Base-by-base conservation (phyloP, 805 yeast genomes). In the Yarrowia keelungensis region DNA sequence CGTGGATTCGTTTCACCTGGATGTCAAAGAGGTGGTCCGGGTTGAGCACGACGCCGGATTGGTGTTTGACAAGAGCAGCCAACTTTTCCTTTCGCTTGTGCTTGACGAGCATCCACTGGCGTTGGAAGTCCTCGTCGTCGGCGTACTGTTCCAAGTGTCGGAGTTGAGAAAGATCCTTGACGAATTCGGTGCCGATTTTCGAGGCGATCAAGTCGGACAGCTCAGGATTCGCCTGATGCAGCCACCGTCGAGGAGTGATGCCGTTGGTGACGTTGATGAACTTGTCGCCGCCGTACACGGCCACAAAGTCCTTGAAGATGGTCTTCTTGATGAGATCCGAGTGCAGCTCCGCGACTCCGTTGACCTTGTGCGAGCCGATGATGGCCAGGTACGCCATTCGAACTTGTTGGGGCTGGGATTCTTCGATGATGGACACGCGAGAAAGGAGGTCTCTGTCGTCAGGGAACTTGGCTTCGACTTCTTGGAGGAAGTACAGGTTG, bases 171-270 rank as follows among this genome's bases (percentile, higher is more conserved):
- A 92, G 85, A 74, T 90, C 85, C 72, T 86, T 86, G 78, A 92
- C 81, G 77, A 81, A 92, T 26, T 85, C 86, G 59, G 50, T 56
- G 70, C 88, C 86, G 67, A 92, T 82, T 73, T 87, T 87, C 65
- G 86, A 83, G 51, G 90, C 84, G 76, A 93, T 93, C 73, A 92
- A 83, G n/a, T 79, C 81, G 16, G 95, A 85, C 74, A 92, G 82
- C 72, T 82, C 83, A 11, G 98, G 97, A 79, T 92, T 93, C 64
- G 97, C 97, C 81, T 92, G 97, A 77, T 87, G 88, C 76, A 92
- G 85, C 98, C 98, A 92, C 81, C 98, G 88, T 84, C 98, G 87
- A 74, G 97, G 97, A 2, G 98, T 92, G 76, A 92, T 87, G 81
- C 98, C 98, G 78, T 92, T 92, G 62, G 98, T 92, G 71, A 92